These are phyloP conservation scores for Ganoderma boninense DNA, from an alignment of 1,284 basidiomycete species.

Conservation along the genomic window DNA sequence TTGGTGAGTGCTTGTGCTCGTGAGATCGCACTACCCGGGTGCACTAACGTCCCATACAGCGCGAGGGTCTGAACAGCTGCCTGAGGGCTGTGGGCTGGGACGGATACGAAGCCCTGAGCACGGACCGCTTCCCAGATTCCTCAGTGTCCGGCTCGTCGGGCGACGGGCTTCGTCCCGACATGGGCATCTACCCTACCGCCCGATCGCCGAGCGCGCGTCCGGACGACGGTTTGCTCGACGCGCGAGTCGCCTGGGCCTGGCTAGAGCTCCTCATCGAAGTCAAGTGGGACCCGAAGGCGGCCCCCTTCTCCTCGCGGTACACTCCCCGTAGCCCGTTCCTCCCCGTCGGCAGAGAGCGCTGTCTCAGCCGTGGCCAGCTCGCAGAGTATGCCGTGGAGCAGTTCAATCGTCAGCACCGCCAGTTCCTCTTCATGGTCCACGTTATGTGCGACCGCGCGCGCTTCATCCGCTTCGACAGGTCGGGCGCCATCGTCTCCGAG, in stretches of 20 bases:
- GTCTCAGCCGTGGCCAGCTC: slow-evolving; percentile 2
- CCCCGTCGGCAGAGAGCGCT: background rate
- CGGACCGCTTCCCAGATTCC: background rate
- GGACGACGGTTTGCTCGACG: background rate
- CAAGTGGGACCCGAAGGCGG: background rate
- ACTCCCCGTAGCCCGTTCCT: slow-evolving; percentile 4
- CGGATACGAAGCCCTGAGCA: background rate
- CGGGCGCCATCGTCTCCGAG: slow-evolving; percentile 8
- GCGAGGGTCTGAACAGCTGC: background rate
- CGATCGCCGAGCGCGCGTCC: background rate
- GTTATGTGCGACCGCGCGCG: background rate
- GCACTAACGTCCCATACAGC: background rate
- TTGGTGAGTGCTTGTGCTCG: background rate
- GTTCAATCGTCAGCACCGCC: slow-evolving; percentile 9
- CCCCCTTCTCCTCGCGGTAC: slow-evolving; percentile 1
- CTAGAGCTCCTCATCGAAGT: slow-evolving; percentile 5
- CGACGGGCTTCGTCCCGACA: slow-evolving; percentile 5
- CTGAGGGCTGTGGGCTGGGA: background rate
- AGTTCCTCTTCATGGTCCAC: slow-evolving; percentile 10
- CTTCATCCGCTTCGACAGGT: slow-evolving; percentile 6
- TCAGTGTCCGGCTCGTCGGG: background rate
- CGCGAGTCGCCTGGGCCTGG: slow-evolving; percentile 2
- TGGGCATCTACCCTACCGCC: background rate
- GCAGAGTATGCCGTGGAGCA: background rate
- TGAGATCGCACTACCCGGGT: background rate